phyloP scores from a whole-genome alignment of 352 stramenopile genomes.

The Saprolegnia parasitica region DNA sequence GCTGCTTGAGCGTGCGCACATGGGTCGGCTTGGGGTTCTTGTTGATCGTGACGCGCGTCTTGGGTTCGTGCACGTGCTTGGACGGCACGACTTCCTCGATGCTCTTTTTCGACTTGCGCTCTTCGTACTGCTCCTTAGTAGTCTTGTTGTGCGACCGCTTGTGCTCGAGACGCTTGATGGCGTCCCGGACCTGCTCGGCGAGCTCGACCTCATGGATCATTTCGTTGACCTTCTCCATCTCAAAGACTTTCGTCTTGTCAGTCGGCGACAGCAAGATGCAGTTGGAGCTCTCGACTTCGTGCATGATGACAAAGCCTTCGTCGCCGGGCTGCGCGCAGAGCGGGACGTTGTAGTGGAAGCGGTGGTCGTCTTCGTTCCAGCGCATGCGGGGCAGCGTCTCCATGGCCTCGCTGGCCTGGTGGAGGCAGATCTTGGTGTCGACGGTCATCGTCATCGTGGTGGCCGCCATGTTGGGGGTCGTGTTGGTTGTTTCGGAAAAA shows the following conservation, averaged over 20 bases:
- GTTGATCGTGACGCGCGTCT: background rate
- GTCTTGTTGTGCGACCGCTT: conserved; percentile 27
- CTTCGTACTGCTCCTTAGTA: conserved; percentile 23
- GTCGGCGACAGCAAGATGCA: conserved; percentile 41
- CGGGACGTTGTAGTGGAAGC: conserved; percentile 72
- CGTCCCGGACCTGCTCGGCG: conserved; percentile 53
- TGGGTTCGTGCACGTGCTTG: conserved; percentile 7
- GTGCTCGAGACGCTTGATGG: conserved; percentile 54
- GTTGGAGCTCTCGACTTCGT: conserved; percentile 39
- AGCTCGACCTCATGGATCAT: conserved; percentile 73
- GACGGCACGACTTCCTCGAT: background rate
- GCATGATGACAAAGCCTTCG: conserved; percentile 62
- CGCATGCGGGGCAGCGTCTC: conserved; percentile 58
- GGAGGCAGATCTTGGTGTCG: conserved; percentile 7
- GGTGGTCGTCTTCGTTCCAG: conserved; percentile 65
- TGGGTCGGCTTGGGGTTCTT: conserved; percentile 5
- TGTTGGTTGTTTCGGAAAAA: conserved; percentile 1
- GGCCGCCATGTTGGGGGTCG: background rate
- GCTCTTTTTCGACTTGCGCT: conserved; percentile 20
- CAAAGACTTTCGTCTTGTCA: conserved; percentile 55
- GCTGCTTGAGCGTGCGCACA: conserved; percentile 18
- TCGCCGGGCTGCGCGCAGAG: conserved; percentile 53
- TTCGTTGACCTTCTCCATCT: conserved; percentile 71
- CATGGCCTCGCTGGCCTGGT: conserved; percentile 1
- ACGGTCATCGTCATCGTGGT: conserved; percentile 15